Evolutionary conservation across 1,284 basidiomycete genomes (phyloP), one percentile per base, ranked within the genome.

Genomic region (Polyporus tsugae): DNA sequence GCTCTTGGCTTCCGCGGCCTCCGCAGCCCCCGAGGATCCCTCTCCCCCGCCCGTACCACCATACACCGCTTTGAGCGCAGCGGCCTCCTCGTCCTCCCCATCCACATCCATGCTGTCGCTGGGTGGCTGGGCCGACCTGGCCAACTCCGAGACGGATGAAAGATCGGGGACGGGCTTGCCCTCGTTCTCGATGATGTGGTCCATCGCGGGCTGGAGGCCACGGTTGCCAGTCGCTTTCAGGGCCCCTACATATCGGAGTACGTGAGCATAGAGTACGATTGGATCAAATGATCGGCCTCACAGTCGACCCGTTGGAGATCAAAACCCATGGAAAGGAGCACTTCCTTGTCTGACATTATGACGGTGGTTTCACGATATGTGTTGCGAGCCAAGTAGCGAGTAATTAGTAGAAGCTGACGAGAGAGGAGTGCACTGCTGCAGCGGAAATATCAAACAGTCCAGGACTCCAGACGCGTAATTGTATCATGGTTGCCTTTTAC

Each of bases 181-280:
- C 65, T 93, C 89, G 75, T 97, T 88, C 77, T 90, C 91, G 60
- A 96, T 81, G 35, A 97, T 83, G 78, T 94, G 91, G 76, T 97
- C 95, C 91, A 97, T 94, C 10, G 95, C 95, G 2, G 94, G 93
- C 79, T 96, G 92, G 0, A 97, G 83, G 4, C 95, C 95, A 22
- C 92, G 85, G 72, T 89, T 89, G 58, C 84, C 86, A 11, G 95
- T 96, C 10, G 93, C 93, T 75, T 91, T 91, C 64, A 96, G 79
- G 6, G 95, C 95, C 95, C 95, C 95, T 96, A 74, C 71, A 74
- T 39, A 60, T 46, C 15, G 49, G 29, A n/a, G 42, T 15, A n/a
- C 6, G 52, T 68, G 66, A 60, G 29, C 64, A 11, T 4, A 29
- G 5, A 4, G 44, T 7, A 52, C 17, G 52, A 55, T 72, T 49